phyloP scores from a whole-genome alignment of 352 stramenopile species.

The Globisporangium barbulae region DNA sequence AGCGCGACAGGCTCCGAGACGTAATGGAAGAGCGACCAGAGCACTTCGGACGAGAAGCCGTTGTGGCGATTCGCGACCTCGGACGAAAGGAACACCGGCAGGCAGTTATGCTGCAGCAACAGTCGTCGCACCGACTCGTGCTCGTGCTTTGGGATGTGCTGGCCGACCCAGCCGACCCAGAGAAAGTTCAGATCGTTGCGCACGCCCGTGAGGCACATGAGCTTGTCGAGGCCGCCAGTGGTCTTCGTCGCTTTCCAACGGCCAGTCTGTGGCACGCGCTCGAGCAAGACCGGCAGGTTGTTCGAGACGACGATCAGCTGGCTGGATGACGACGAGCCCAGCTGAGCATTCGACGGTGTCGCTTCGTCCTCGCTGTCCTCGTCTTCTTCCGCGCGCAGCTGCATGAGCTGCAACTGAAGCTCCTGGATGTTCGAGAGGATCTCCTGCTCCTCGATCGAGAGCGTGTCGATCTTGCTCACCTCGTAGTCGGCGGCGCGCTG shows the following conservation, averaged over 20 bases:
- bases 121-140: conserved; percentile 68
- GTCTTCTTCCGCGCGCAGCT: conserved; percentile 63
- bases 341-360: conserved; percentile 16
- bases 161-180: conserved; percentile 89
- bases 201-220: conserved; percentile 77
- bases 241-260: conserved; percentile 84
- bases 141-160: conserved; percentile 82
- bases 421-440: conserved; percentile 90
- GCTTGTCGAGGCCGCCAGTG: conserved; percentile 82
- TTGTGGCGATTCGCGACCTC: conserved; percentile 85
- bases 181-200: conserved; percentile 67
- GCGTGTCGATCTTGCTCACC: conserved; percentile 56
- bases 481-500: conserved; percentile 71
- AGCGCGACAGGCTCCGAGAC: conserved; percentile 68
- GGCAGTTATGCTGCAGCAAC: conserved; percentile 82
- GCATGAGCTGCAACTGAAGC: conserved; percentile 83
- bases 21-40: conserved; percentile 92
- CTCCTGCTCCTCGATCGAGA: conserved; percentile 84
- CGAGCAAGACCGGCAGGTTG: conserved; percentile 71
- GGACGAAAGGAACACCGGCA: conserved; percentile 84
- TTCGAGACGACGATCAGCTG: conserved; percentile 90
- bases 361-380: conserved; percentile 57
- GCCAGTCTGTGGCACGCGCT: conserved; percentile 71
- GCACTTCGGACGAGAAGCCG: conserved; percentile 86
- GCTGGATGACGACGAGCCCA: conserved; percentile 18